These are phyloP conservation scores for Phytophthora lateralis DNA, from an alignment of 352 stramenopile species.

Conservation along the genomic window DNA sequence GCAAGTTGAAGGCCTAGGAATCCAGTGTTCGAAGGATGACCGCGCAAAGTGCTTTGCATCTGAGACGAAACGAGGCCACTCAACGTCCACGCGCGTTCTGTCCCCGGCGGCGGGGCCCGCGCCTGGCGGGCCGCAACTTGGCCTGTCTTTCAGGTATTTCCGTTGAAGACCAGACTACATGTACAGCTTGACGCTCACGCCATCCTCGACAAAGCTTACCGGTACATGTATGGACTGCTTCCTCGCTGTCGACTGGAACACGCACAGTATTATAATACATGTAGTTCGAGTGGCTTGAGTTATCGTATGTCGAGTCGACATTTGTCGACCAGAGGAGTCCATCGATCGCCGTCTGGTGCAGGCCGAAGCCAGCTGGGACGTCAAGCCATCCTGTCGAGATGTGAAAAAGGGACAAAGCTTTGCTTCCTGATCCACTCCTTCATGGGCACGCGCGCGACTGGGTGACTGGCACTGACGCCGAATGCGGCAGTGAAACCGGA, in stretches of 20 bases:
- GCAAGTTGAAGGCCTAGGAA: conserved; percentile 1
- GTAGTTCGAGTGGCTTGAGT: conserved; percentile 4
- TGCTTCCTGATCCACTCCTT: conserved; percentile 2
- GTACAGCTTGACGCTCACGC: too few relatives aligned
- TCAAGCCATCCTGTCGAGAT: conserved; percentile 21
- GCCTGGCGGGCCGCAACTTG: conserved; percentile 7
- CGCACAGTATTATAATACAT: too few relatives aligned
- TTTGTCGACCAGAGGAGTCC: not conserved
- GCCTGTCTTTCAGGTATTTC: conserved; percentile 3
- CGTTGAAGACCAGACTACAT: not conserved
- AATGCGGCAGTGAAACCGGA: not conserved
- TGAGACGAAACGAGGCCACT: conserved; percentile 21
- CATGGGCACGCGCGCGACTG: conserved; percentile 1
- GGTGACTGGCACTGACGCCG: conserved; percentile 7
- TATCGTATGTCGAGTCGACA: too few relatives aligned
- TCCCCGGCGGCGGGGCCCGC: too few relatives aligned
- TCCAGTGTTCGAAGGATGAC: conserved; percentile 9
- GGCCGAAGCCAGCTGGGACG: conserved; percentile 13
- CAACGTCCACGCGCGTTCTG: conserved; percentile 9
- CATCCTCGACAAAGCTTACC: too few relatives aligned
- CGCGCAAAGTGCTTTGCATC: conserved; percentile 16
- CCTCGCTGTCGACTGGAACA: too few relatives aligned
- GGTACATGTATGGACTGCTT: too few relatives aligned
- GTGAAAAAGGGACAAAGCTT: conserved; percentile 8
- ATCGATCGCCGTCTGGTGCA: not conserved